Percentiles rank a stretch among this genome's conserved stretches.
These are phyloP conservation scores for Collybia sordida DNA, from an alignment of 768 basidiomycete species.

Conservation along the genomic window DNA sequence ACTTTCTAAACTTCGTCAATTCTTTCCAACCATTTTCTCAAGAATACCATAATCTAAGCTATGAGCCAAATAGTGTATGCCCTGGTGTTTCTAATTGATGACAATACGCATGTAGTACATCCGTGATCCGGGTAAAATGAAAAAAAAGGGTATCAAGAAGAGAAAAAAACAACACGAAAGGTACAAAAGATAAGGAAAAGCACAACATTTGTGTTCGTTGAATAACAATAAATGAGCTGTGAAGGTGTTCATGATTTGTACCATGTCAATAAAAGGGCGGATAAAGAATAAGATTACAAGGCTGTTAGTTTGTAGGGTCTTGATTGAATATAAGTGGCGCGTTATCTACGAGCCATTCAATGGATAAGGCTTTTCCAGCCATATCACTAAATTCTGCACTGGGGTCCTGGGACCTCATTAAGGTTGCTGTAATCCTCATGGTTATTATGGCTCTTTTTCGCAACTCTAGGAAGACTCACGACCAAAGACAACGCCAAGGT, in stretches of 20 bases:
- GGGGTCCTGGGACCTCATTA: constrained; percentile 88
- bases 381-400: constrained; percentile 94
- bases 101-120: constrained; percentile 14
- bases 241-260: not conserved
- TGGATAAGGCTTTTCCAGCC: constrained; percentile 90
- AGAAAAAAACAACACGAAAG: constrained; percentile 4
- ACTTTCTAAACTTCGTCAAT: no score
- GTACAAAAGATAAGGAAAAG: constrained; percentile 1
- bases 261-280: constrained; percentile 11
- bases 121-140: constrained; percentile 10
- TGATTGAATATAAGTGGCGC: constrained; percentile 55
- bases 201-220: no score
- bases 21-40: no score
- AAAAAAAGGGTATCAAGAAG: constrained; percentile 12
- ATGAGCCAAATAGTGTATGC: not conserved
- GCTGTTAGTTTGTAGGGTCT: constrained; percentile 11
- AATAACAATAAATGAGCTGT: no score
- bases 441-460: constrained; percentile 2
- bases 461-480: constrained; percentile 57
- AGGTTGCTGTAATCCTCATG: constrained; percentile 63
- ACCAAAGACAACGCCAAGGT: constrained; percentile 96
- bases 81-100: constrained; percentile 7
- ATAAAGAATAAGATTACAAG: constrained; percentile 17
- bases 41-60: not conserved
- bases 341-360: constrained; percentile 96